phyloP scores from a whole-genome alignment of 139 green algal species.

The Coccomyxa sp. region DNA sequence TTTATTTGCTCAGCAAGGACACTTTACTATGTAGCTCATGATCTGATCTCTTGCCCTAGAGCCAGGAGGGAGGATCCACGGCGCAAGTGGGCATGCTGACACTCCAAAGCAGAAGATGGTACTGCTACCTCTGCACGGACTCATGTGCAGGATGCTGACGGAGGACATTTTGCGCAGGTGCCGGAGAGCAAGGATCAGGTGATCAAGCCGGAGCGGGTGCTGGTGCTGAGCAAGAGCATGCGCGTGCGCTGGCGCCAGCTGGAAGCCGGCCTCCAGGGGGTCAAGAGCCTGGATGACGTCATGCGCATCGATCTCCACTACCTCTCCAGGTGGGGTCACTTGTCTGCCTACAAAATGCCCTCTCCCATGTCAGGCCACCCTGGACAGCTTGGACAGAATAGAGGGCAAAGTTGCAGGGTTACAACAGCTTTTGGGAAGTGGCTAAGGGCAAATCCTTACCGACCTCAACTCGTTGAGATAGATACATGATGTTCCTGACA shows the following conservation, averaged over 20 bases:
- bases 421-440: neutral
- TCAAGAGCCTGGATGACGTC: slow-evolving; percentile 23
- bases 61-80: too few relatives aligned
- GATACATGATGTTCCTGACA: neutral
- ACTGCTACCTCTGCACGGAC: too few relatives aligned
- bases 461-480: neutral
- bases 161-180: slow-evolving; percentile 1
- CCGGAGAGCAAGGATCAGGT: slow-evolving; percentile 2
- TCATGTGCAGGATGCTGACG: too few relatives aligned
- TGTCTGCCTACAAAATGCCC: too few relatives aligned
- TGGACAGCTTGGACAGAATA: too few relatives aligned
- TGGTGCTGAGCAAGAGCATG: slow-evolving; percentile 14
- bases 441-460: neutral
- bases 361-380: too few relatives aligned
- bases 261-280: slow-evolving; percentile 12
- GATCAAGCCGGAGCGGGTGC: slow-evolving; percentile 22
- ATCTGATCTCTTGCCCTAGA: too few relatives aligned
- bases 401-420: neutral
- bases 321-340: slow-evolving; percentile 3
- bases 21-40: too few relatives aligned
- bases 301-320: slow-evolving; percentile 22
- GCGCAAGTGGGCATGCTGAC: too few relatives aligned
- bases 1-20: too few relatives aligned
- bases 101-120: too few relatives aligned
- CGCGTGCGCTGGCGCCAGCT: slow-evolving; percentile 12